These are phyloP conservation scores for Helicostylum pulchrum DNA, from an alignment of 192 early-diverging fungal species.

Conservation along the genomic window DNA sequence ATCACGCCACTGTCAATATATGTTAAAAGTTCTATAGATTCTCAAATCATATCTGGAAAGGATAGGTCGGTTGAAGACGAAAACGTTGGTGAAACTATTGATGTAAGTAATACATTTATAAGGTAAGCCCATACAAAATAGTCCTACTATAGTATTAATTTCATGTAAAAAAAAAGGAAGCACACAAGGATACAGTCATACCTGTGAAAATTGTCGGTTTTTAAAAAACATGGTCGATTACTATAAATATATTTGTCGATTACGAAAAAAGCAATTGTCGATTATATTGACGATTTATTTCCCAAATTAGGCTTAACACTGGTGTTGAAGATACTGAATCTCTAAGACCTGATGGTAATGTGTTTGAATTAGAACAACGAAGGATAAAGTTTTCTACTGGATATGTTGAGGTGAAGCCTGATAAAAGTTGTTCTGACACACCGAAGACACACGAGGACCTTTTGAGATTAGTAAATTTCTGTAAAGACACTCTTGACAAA, in stretches of 20 bases:
- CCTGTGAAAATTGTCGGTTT: conserved; percentile 6
- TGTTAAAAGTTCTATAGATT: no score
- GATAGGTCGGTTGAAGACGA: no score
- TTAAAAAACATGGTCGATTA: conserved; percentile 7
- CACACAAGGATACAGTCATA: background rate
- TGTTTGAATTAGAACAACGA: conserved; percentile 8
- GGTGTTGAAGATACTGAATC: background rate
- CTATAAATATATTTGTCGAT: conserved; percentile 7
- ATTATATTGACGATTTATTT: conserved; percentile 9
- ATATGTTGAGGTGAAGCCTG: conserved; percentile 10
- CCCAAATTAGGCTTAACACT: conserved; percentile 17
- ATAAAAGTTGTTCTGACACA: conserved; percentile 7
- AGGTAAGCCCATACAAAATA: no score
- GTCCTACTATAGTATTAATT: no score
- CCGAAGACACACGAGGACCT: conserved; percentile 1
- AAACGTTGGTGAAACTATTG: no score
- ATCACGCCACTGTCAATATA: no score
- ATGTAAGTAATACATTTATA: no score
- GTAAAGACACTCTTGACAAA: conserved; percentile 1
- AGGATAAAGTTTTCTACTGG: conserved; percentile 11
- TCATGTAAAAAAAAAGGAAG: no score
- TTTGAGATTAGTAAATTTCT: conserved; percentile 3
- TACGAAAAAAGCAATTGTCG: no score
- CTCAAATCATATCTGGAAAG: no score
- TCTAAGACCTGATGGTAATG: conserved; percentile 1